Percentiles rank a stretch among this genome's conserved stretches.
Conservation (phyloP, 345 rosid species). For the Eucalyptus dawsonii region DNA sequence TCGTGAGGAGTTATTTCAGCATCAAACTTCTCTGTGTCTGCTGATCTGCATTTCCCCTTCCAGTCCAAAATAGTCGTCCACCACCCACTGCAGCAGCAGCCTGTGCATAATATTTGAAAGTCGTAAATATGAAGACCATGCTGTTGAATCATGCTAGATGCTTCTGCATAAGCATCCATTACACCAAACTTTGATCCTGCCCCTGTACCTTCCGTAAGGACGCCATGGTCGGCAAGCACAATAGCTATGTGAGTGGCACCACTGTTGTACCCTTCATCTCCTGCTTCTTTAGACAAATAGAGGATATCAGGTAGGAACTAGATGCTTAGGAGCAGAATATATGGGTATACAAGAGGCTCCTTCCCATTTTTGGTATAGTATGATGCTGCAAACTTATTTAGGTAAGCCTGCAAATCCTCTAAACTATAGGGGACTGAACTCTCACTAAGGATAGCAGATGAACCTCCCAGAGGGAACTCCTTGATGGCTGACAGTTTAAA, state of each 20-base stretch:
- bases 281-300: conserved; percentile 74
- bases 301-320: conserved; percentile 75
- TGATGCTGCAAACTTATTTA: conserved; percentile 88
- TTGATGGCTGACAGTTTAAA: conserved; percentile 67
- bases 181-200: conserved; percentile 55
- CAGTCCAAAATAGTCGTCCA: conserved; percentile 77
- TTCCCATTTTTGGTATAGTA: conserved; percentile 93
- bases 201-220: conserved; percentile 58
- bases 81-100: conserved; percentile 96
- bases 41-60: conserved; percentile 72
- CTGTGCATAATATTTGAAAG: conserved; percentile 89
- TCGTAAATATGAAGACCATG: conserved; percentile 75
- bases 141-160: conserved; percentile 81
- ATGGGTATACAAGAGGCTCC: conserved; percentile 93
- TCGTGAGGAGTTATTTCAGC: conserved; percentile 84
- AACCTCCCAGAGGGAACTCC: conserved; percentile 41
- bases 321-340: conserved; percentile 75
- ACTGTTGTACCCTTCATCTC: conserved; percentile 64
- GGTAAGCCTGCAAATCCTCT: conserved; percentile 89
- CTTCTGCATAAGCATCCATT: conserved; percentile 90
- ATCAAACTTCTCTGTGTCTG: conserved; percentile 74
- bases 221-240: conserved; percentile 67
- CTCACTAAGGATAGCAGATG: conserved; percentile 58
- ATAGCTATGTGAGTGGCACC: conserved; percentile 82
- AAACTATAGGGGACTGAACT: conserved; percentile 59